A percentile compares a stretch with the other conserved stretches of the same genome.
Conservation (phyloP, 805 yeast species). For the Starmerella vitae region DNA sequence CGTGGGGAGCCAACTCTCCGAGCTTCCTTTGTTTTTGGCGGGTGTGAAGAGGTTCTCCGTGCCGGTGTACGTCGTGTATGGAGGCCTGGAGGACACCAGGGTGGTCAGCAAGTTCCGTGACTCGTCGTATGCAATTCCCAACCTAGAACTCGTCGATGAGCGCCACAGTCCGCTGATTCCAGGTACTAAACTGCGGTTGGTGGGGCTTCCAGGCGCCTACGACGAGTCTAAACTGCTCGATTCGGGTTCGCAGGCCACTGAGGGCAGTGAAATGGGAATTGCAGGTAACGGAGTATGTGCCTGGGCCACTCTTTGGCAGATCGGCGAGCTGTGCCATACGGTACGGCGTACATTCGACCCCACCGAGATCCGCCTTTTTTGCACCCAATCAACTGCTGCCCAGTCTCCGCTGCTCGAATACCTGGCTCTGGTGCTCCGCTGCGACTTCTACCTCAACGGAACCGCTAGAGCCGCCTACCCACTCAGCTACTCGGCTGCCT, state of each 20-base stretch:
- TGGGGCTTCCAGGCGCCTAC: conserved; percentile 63
- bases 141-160: conserved; percentile 52
- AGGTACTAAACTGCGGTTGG: conserved; percentile 39
- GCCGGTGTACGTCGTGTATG: conserved; percentile 69
- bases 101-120: conserved; percentile 50
- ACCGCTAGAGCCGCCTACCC: conserved; percentile 52
- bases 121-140: conserved; percentile 41
- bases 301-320: conserved; percentile 60
- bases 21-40: conserved; percentile 36
- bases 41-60: conserved; percentile 34
- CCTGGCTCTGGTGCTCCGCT: conserved; percentile 48
- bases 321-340: conserved; percentile 50
- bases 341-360: conserved; percentile 30
- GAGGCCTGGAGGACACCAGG: conserved; percentile 59
- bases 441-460: conserved; percentile 62
- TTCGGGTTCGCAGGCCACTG: conserved; percentile 38
- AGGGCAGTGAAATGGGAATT: conserved; percentile 28
- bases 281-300: conserved; percentile 57
- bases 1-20: conserved; percentile 35
- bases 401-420: conserved; percentile 58
- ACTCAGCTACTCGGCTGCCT: conserved; percentile 53
- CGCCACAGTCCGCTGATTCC: conserved; percentile 11
- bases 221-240: conserved; percentile 56
- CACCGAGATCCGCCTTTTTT: conserved; percentile 43
- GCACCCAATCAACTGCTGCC: conserved; percentile 58